Evolutionary conservation across 108 stramenopile species (phyloP), one percentile per base, ranked within the genome.

Genomic region (Schizochytrium sp.): DNA sequence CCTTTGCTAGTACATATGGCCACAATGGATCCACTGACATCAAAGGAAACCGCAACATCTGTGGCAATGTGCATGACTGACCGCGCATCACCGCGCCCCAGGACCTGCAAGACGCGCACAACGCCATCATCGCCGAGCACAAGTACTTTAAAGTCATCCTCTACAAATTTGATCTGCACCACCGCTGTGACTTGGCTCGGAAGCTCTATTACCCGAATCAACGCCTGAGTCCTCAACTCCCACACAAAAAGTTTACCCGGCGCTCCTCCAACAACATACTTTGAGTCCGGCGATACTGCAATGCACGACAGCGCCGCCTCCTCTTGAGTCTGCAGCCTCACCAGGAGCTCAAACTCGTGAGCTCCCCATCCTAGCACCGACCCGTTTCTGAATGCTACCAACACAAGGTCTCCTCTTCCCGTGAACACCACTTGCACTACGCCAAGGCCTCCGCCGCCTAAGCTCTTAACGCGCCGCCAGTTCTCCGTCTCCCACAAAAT

Each of bases 311-410:
- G 47, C 64, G 64, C 64, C 42, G 44, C 1, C 10, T 44, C 64
- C 10, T 69, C 64, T 28, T 83, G 76, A 47, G 76, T 83, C 47
- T 49, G 50, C 8, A 83, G 76, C 7, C 76, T 17, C 76, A 83
- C 76, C 76, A 83, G 13, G 15, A 83, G 76, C 76, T 83, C 76
- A 42, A 83, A 83, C 28, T 49, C 47, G 53, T 49, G 53, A n/a
- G 76, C 76, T 5, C 76, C 76, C 76, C 76, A 83, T 47, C 76
- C 76, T n/a, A 83, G n/a, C 38, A 83, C 53, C 28, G 47, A 49
- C 1, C 50, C 47, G 76, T 55, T 40, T n/a, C 76, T 47, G 55
- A 83, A 83, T n/a, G 76, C 76, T 53, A 83, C 76, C 28, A 83
- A 40, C 47, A 83, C 50, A 47, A 83, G n/a, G 1, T 83, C 76